These are phyloP conservation scores for Plectosphaerella plurivora DNA, from an alignment of 2,329 filamentous ascomycete species.

Conservation along the genomic window DNA sequence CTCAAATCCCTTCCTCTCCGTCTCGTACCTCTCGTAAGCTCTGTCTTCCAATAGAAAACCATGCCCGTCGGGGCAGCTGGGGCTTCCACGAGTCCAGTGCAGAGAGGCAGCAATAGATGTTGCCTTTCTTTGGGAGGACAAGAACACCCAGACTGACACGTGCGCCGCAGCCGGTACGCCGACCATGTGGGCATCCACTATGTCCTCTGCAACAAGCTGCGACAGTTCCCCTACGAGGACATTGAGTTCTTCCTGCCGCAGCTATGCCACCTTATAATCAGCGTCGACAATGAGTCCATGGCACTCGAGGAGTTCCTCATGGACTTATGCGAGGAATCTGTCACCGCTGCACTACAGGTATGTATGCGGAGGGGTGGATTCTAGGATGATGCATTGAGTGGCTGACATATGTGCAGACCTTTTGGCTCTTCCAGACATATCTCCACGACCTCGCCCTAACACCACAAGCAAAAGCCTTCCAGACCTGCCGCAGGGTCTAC, in stretches of 20 bases:
- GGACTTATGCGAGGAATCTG: conserved; percentile 82
- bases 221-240: conserved; percentile 84
- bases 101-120: too few relatives aligned
- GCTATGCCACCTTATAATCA: conserved; percentile 83
- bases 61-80: conserved; percentile 2
- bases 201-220: conserved; percentile 82
- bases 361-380: neutral
- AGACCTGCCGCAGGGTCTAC: conserved; percentile 78
- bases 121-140: neutral
- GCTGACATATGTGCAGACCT: conserved; percentile 54
- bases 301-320: conserved; percentile 83
- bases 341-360: conserved; percentile 77
- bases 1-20: conserved; percentile 81
- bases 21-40: conserved; percentile 81
- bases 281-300: conserved; percentile 88
- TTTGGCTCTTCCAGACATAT: conserved; percentile 88
- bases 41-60: conserved; percentile 2
- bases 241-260: conserved; percentile 90
- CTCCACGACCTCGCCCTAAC: conserved; percentile 74
- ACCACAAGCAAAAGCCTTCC: conserved; percentile 72
- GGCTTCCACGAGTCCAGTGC: neutral
- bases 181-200: conserved; percentile 89
- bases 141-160: conserved; percentile 4
- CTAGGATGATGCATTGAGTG: neutral
- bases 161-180: conserved; percentile 65